Base-by-base conservation (phyloP, 2,329 filamentous ascomycete genomes). In the Xylaria arbuscula region DNA sequence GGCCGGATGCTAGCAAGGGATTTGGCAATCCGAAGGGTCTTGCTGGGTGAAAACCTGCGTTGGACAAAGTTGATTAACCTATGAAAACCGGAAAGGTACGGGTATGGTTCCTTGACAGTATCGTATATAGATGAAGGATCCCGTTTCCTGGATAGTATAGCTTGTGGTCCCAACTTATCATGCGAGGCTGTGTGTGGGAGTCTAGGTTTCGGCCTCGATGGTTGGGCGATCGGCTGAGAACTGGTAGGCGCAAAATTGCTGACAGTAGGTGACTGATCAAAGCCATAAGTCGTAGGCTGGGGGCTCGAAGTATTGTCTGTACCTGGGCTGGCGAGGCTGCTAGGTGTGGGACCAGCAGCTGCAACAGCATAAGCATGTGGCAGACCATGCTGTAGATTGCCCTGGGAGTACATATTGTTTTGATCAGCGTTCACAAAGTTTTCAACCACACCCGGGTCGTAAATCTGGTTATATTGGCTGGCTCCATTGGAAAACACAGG, bases 31-130 rank as follows among this genome's bases (percentile, higher is more conserved):
- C 91, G 89, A 28, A 95, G 81, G 0, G 92, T 91, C 80, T 94
- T 94, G 72, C 89, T 90, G 13, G 90, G 85, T 1, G 92, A 88
- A 75, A 97, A 94, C 22, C 94, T 92, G 58, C 89, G 89, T 77
- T 93, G 89, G 42, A 98, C 85, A 70, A 94, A 90, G 9, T 90
- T 90, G 51, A 94, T 93, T 70, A 98, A 88, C 72, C 91, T 92
- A 80, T 99, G 96, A 79, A 97, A 98, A 22, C 93, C 93, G 51
- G 89, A 88, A 0, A 94, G 94, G 77, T 98, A 98, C 10, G 93
- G 90, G 77, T 98, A 98, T 4, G 96, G 94, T 76, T 96, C 91
- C 70, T 92, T 94, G 76, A 99, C 93, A 48, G 89, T 92, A 70
- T 94, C 90, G 79, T 98, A 99, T 64, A 98, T 93, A 57, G 89